Evolutionary conservation across 352 stramenopile species (phyloP).

Genomic region (Pythium dissotocum): DNA sequence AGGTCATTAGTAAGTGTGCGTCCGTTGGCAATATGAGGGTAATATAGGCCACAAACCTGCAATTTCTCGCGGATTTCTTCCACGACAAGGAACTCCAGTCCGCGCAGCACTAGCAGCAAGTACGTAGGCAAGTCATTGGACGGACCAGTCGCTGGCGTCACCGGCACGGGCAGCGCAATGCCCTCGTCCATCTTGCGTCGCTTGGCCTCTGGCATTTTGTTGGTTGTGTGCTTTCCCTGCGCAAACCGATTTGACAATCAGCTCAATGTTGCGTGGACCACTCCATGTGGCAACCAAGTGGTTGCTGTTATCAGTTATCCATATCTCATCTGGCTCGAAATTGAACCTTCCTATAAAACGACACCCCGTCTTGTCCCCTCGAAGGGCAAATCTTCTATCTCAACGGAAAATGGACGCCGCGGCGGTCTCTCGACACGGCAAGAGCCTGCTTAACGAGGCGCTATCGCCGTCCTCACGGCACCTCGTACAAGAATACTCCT

Average conservation of each 20-base stretch:
- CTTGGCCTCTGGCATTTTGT: slow-evolving; percentile 12
- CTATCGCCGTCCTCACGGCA: slow-evolving; percentile 53
- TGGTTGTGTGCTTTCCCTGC: slow-evolving; percentile 14
- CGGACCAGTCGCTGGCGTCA: background rate
- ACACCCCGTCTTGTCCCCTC: background rate
- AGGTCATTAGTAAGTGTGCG: background rate
- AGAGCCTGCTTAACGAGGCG: slow-evolving; percentile 55
- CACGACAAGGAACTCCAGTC: slow-evolving; percentile 67
- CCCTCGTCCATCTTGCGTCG: slow-evolving; percentile 10
- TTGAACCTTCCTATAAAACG: background rate
- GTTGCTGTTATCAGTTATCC: background rate
- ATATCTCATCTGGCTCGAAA: background rate
- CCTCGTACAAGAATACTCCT: slow-evolving; percentile 53
- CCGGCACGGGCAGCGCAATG: background rate
- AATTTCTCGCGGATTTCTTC: slow-evolving; percentile 72
- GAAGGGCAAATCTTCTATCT: background rate
- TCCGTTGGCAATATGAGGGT: background rate
- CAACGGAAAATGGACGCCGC: slow-evolving; percentile 7
- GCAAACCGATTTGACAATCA: slow-evolving; percentile 9
- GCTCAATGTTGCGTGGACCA: slow-evolving; percentile 16
- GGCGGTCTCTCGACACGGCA: slow-evolving; percentile 34
- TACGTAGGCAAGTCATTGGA: slow-evolving; percentile 41
- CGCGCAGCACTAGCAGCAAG: slow-evolving; percentile 75
- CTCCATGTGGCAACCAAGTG: background rate
- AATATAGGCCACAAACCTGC: slow-evolving; percentile 31